Base-by-base conservation (phyloP, 495 filamentous ascomycete species). In the Cudoniella acicularis region DNA sequence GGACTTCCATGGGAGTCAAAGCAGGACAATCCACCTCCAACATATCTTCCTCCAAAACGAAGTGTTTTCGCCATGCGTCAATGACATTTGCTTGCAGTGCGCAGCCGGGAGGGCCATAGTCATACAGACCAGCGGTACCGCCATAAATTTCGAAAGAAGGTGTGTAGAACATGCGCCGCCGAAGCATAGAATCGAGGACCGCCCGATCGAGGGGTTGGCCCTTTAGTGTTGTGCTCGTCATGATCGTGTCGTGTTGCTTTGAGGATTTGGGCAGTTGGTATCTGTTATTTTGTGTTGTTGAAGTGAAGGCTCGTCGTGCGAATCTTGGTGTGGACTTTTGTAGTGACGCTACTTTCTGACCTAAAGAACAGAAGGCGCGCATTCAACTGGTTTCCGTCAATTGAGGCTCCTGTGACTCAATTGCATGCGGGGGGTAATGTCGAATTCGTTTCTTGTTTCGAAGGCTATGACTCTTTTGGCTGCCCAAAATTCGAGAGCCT, bases 111-210 rank as follows among this genome's bases (percentile, higher is more conserved):
- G 90, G 89, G 64, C 90, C 90, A 73, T 89, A 92, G 66, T 95
- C 90, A 72, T 86, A 95, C 20, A 93, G 86, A 68, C 90, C 90
- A 57, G 86, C 85, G 27, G 91, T 87, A 68, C 91, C 90, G 67
- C 88, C 88, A 68, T 98, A 98, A 63, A 92, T 88, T 69, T 97
- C 94, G 72, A 96, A 98, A 49, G 91, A 84, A 48, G 92, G 95
- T 55, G 92, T 96, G 74, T 91, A 96, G 80, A 98, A 95, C 74
- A 93, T 77, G 71, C 92, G 87, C 55, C 91, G 87, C 57, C 88
- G 83, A 60, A 97, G 84, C 70, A 98, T 82, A 27, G 84, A 87
- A 64, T 97, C 94, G 65, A 97, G 81, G 25, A 80, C 73, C 27
- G 78, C 75, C 52, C 91, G 87, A 69, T 97, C 92, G 59, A 98